Evolutionary conservation across 306 rosid species (phyloP), one percentile per base, ranked within the genome.

Genomic region (Hylodesmum podocarpum): DNA sequence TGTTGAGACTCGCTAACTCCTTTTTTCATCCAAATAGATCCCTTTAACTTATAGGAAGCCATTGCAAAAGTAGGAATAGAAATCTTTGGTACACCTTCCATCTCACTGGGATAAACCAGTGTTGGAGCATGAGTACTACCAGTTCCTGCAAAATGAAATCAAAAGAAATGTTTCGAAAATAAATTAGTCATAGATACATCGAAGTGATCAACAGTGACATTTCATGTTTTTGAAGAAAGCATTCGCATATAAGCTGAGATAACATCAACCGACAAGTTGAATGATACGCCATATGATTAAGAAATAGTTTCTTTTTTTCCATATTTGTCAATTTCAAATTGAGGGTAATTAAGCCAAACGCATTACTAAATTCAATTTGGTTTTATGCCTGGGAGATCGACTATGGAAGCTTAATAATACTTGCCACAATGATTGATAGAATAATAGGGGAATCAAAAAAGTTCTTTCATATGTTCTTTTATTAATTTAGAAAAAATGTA

Each of bases 31-130:
- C 97, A 90, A 72, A 85, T 46, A 27, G 88, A 89, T 18, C 93
- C 96, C 75, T 89, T 94, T 72, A 94, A 84, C 85, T 94, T 90
- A 72, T 91, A 91, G 13, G 93, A 86, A 63, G 96, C 96, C 91
- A 94, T 74, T 50, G 93, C 98, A 70, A 94, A 90, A 80, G 85
- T 84, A 40, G 81, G 88, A 15, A 91, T 31, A 18, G 93, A 85
- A 63, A 91, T 84, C 78, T 85, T 89, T 27, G 93, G 86, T 39
- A 80, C 77, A 41, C 85, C 93, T 73, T 88, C 91, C 36, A 86
- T 66, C 75, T 86, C 96, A 75, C 51, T 88, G 11, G 97, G 89
- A 80, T 82, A 82, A 70, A 88, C 78, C 88, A 91, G 27, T 0
- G 55, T 64, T 1, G 97, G 96, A 78, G 88, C 83, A 28, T 69